Evolutionary conservation across 352 stramenopile species (phyloP), one percentile per base, ranked within the genome.

Genomic region (Phytophthora meadii): DNA sequence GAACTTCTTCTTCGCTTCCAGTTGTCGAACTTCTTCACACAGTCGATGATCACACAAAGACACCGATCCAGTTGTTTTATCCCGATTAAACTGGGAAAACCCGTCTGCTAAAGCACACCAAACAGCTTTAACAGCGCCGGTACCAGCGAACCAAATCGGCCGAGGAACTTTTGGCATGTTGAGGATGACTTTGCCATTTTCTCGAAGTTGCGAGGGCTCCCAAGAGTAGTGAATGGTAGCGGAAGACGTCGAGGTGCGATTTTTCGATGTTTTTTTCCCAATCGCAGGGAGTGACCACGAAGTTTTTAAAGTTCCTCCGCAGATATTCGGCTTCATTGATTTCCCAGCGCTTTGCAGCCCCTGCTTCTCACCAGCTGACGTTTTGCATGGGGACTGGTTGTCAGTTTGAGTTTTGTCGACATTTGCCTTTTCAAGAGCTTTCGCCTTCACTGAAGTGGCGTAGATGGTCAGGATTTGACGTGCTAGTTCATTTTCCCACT

Each of bases 401-500:
- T 48, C 37, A 28, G 44, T 50, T n/a, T 54, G 24, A 30, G 40
- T 40, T 12, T 61, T 54, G 1, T 44, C 55, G 32, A 28, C 36
- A 15, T 37, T 41, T 17, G 44, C 19, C 36, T 68, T 62, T 37
- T 68, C 61, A 14, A 71, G 45, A 12, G 70, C 76, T 63, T 93
- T 92, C 0, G 81, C 70, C 42, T 89, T 87, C 39, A 93, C 69
- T 0, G 82, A 92, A 10, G 88, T 89, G 11, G 82, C 76, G 54
- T 97, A 97, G 36, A 97, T 87, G 3, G 79, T 93, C 28, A 97
- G 64, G 50, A 97, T 97, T 53, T 97, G 89, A 5, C 88, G 85
- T 2, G 91, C 91, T 17, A 97, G 73, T 56, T 97, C 87, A 53
- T 97, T 97, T 61, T 97, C 91, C 91, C 91, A 97, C 54, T 89